Percentiles rank a stretch among this genome's conserved stretches.
These are phyloP conservation scores for Syncephalastrum monosporum DNA, from an alignment of 371 early-diverging fungal species.

Conservation along the genomic window DNA sequence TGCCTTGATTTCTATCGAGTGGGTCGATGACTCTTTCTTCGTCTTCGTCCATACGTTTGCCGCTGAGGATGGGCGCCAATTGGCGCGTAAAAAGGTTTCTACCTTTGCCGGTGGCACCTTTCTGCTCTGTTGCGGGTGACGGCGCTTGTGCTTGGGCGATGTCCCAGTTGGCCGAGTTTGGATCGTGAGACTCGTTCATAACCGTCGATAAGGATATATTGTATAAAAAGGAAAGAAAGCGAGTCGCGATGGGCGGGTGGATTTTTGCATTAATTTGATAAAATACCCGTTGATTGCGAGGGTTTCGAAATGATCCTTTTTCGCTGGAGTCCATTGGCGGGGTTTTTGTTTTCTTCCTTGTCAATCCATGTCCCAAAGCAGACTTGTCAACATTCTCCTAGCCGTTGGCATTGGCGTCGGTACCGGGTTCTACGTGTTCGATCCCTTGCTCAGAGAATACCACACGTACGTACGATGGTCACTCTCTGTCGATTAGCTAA, in stretches of 20 bases:
- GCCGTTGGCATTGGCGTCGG: constrained; percentile 45
- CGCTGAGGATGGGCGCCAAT: constrained; percentile 16
- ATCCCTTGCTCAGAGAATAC: constrained; percentile 46
- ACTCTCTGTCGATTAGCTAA: neutral
- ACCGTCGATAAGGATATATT: neutral
- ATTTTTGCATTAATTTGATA: neutral
- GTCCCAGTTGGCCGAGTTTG: neutral
- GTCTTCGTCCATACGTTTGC: constrained; percentile 8
- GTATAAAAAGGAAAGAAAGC: neutral
- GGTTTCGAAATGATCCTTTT: constrained; percentile 3
- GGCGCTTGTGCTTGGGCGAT: constrained; percentile 1
- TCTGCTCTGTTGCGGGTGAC: neutral
- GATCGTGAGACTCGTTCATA: neutral
- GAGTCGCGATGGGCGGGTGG: neutral
- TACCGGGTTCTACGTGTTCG: constrained; percentile 45
- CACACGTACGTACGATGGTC: constrained; percentile 28
- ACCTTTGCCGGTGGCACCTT: neutral
- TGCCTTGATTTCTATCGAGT: too few relatives aligned
- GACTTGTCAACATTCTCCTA: constrained; percentile 23
- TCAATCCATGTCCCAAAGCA: constrained; percentile 17
- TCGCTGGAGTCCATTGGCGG: neutral
- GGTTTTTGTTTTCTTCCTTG: neutral
- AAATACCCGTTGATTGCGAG: neutral
- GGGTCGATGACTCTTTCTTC: neutral
- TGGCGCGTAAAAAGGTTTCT: constrained; percentile 15